Base-by-base conservation (phyloP, 2,329 filamentous ascomycete genomes). In the Aurifilum marmelostoma region DNA sequence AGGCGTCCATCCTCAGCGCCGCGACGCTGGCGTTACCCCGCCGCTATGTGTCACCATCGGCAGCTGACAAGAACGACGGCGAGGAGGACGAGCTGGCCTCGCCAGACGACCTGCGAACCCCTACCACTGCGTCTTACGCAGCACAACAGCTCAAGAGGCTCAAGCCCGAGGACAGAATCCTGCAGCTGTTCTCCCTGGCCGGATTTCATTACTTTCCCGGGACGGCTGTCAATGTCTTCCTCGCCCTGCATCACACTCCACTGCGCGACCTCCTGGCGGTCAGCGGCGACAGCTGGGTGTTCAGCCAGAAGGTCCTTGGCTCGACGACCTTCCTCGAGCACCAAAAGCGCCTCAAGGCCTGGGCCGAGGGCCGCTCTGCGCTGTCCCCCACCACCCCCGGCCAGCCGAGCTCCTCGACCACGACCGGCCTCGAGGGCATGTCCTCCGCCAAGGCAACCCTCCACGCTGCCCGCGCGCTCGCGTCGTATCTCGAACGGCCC, bases 241-340 rank as follows among this genome's bases (percentile, higher is more conserved):
- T 88, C 24, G 86, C 87, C 1, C 78, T 89, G 1, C 81, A 88
- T 71, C 80, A 87, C 73, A 88, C 87, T 0, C 87, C 87, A n/a
- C 81, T 89, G 5, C 83, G 84, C 71, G 83, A 84, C 71, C 81
- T 89, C 0, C 80, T 89, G 24, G 85, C 86, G 14, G 85, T 89
- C 9, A 84, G 84, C 37, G 87, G 87, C 62, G 83, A 88, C 71
- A 86, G 82, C 65, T 89, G 86, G 86, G 79, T 87, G 27, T 88
- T 88, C 73, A 83, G 83, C 64, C 81, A 83, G 67, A 89, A 89
- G 73, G 77, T 88, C 6, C 75, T 81, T 2, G 77, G 80, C 5
- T 75, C 77, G 2, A 78, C 79, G 34, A 75, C 79, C 14, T 89
- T 85, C 72, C 73, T 77, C 59, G 80, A 83, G 71, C 82, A 86